Evolutionary conservation across 1,284 basidiomycete genomes (phyloP), one percentile per base, ranked within the genome.

Genomic region (Amylostereum areolatum): DNA sequence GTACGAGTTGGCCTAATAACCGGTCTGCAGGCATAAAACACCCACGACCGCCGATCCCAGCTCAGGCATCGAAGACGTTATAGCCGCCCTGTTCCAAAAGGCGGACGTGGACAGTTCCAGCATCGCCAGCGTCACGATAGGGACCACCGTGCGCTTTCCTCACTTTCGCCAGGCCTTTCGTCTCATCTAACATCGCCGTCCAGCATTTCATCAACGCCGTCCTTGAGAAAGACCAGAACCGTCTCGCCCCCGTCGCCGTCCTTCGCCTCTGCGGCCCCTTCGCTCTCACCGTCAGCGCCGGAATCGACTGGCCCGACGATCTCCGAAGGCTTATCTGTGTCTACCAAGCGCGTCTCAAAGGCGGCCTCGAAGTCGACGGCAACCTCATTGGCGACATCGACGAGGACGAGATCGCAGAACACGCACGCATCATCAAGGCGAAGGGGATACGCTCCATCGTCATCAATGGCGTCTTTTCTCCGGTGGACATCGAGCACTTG

Each of bases 311-410:
- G 51, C 75, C 74, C 4, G 54, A 55, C 24, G 64, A 67, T 29
- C 57, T 78, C 33, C 66, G 66, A 51, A 47, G 56, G 6, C 55
- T 77, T 11, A 70, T 74, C 37, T 64, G 73, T 40, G 73, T 72
- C 0, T 65, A 77, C 64, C 59, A 66, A 52, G 62, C 68, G 11
- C 71, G 71, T 49, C 63, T 76, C 7, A 66, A 75, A 36, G 78
- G 77, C 10, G 78, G 78, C 0, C 59, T 79, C 4, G 71, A 80
- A 67, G 67, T 80, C 45, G 77, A 80, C 55, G 75, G 77, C 2
- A 64, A 67, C 48, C 68, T 72, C 55, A 77, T 79, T 37, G 58
- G 64, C 1, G 57, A 64, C 2, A 53, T 80, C 32, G 53, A 65
- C 45, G 64, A 71, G 52, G 52, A 55, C 4, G 69, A 80, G 61